These are phyloP conservation scores for Penicillium sp. DNA, from an alignment of 2,329 filamentous ascomycete genomes.

Conservation along the genomic window DNA sequence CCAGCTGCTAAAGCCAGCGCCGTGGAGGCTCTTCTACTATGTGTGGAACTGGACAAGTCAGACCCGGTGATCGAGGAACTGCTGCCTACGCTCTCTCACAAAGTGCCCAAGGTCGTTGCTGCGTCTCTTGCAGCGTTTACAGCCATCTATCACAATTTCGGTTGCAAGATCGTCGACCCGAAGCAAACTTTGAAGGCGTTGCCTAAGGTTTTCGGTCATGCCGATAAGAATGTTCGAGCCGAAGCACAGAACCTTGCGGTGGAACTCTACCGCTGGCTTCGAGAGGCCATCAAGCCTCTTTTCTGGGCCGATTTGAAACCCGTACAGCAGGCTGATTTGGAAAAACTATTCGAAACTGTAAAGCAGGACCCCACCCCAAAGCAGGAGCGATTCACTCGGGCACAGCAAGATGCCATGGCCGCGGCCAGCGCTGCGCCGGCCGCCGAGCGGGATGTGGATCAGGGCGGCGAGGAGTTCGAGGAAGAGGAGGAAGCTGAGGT, in stretches of 20 bases:
- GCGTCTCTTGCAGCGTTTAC: constrained; percentile 72
- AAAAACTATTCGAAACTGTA: constrained; percentile 89
- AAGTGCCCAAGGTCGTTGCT: constrained; percentile 83
- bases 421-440: constrained; percentile 60
- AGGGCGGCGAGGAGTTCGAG: constrained; percentile 46
- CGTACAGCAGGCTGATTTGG: constrained; percentile 89
- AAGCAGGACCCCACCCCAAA: constrained; percentile 84
- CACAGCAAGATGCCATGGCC: constrained; percentile 80
- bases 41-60: constrained; percentile 83
- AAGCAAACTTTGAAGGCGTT: constrained; percentile 85
- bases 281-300: constrained; percentile 96
- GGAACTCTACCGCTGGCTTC: constrained; percentile 93
- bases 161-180: constrained; percentile 88
- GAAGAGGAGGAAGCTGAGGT: constrained; percentile 61
- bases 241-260: constrained; percentile 88
- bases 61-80: constrained; percentile 87
- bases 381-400: constrained; percentile 81
- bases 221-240: constrained; percentile 95
- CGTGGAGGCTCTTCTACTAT: constrained; percentile 79
- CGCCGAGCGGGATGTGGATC: constrained; percentile 53
- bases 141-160: constrained; percentile 86
- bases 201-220: constrained; percentile 89
- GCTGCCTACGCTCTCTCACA: constrained; percentile 75
- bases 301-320: constrained; percentile 96
- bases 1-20: constrained; percentile 84